Evolutionary conservation across 1,139 yeast species (phyloP).

Genomic region (Taphrina sp.): DNA sequence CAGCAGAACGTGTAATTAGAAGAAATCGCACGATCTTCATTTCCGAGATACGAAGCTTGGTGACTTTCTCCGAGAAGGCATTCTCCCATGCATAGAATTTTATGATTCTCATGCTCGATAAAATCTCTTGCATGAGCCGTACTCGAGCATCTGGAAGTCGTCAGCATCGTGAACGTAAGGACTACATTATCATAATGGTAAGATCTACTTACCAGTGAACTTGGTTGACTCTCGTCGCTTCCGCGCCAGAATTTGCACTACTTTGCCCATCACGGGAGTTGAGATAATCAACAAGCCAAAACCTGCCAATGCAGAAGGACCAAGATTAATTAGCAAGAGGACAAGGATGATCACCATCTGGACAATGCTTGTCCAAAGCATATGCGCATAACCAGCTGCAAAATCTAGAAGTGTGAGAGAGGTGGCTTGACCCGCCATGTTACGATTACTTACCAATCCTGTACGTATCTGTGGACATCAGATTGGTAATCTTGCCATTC

Average conservation of each 20-base stretch:
- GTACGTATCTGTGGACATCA: constrained; percentile 75
- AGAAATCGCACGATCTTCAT: constrained; percentile 46
- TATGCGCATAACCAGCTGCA: constrained; percentile 69
- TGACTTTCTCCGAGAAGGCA: constrained; percentile 54
- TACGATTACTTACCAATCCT: constrained; percentile 51
- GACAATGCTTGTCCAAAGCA: constrained; percentile 60
- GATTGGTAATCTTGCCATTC: constrained; percentile 65
- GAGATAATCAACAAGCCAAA: constrained; percentile 50
- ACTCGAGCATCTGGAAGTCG: constrained; percentile 67
- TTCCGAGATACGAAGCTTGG: constrained; percentile 52
- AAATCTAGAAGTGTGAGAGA: constrained; percentile 46
- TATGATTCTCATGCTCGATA: constrained; percentile 64
- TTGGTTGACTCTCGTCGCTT: constrained; percentile 51
- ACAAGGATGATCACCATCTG: constrained; percentile 65
- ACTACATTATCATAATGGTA: too few species aligned
- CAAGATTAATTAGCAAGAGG: constrained; percentile 65
- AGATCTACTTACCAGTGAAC: constrained; percentile 39
- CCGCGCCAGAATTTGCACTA: constrained; percentile 48
- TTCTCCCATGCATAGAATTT: constrained; percentile 76
- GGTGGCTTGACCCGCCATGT: neutral
- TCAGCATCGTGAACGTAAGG: too few species aligned
- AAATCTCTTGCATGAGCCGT: constrained; percentile 60
- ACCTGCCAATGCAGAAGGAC: constrained; percentile 70
- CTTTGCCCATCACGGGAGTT: constrained; percentile 41
- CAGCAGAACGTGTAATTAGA: constrained; percentile 55